Conservation (phyloP, 495 filamentous ascomycete species). For the Podospora fimiseda region DNA sequence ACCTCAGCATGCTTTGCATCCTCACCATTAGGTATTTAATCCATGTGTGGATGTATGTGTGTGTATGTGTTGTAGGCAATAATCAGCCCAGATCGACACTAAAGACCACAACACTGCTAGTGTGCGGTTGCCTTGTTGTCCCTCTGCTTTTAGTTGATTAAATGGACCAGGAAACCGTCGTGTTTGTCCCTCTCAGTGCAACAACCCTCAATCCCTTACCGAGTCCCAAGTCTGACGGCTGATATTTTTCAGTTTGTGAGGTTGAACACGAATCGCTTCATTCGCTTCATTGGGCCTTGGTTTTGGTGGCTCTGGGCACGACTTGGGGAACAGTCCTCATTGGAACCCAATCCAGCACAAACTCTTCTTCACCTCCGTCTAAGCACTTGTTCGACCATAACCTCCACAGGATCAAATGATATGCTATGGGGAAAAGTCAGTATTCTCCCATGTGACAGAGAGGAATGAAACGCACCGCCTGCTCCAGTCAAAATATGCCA, state of each 20-base stretch:
- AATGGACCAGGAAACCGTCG: background rate
- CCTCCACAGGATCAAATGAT: slow-evolving; percentile 80
- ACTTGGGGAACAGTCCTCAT: slow-evolving; percentile 60
- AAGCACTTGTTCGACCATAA: slow-evolving; percentile 80
- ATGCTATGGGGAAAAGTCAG: slow-evolving; percentile 51
- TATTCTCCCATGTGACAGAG: slow-evolving; percentile 3
- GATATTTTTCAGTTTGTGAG: background rate
- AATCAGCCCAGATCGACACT: no score
- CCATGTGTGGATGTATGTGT: no score
- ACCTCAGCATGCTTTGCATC: no score
- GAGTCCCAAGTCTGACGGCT: background rate
- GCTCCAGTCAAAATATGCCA: slow-evolving; percentile 62
- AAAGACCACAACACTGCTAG: background rate
- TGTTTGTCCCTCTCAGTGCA: background rate
- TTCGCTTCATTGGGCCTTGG: slow-evolving; percentile 28
- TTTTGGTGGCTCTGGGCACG: slow-evolving; percentile 21
- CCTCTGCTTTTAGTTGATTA: background rate
- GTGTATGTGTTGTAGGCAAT: no score
- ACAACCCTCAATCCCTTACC: background rate
- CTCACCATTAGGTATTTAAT: no score
- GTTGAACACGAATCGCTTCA: background rate
- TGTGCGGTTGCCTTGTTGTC: background rate
- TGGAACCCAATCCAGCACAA: slow-evolving; percentile 64
- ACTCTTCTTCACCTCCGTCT: slow-evolving; percentile 70
- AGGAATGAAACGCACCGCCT: slow-evolving; percentile 4